Conservation (phyloP, 2,329 filamentous ascomycete genomes). For the Fusarium musae region DNA sequence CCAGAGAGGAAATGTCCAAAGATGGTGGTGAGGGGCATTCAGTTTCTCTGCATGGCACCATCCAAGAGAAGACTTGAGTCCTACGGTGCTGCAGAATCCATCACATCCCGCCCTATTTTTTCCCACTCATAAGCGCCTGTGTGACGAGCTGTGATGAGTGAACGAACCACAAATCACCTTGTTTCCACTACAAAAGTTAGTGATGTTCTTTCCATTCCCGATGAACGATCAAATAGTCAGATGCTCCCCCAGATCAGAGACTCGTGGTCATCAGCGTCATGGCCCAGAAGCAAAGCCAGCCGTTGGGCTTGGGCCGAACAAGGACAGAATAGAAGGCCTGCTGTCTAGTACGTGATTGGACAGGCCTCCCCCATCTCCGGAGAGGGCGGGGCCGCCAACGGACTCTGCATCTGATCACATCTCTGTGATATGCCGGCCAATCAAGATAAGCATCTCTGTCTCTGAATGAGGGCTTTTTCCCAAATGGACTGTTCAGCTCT, state of each 20-base stretch:
- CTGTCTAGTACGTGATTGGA: constrained; percentile 23
- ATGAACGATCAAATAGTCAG: constrained; percentile 25
- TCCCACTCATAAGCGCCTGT: constrained; percentile 34
- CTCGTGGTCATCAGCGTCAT: constrained; percentile 39
- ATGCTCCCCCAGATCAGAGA: constrained; percentile 32
- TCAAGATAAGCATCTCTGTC: constrained; percentile 16
- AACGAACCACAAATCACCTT: constrained; percentile 24
- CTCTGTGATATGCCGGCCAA: constrained; percentile 21
- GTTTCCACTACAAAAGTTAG: neutral
- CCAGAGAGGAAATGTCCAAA: constrained; percentile 6
- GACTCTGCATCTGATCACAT: constrained; percentile 39
- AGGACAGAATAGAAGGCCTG: constrained; percentile 8
- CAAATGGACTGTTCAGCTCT: constrained; percentile 17
- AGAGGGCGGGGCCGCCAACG: constrained; percentile 33
- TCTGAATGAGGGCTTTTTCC: constrained; percentile 30
- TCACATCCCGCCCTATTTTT: constrained; percentile 29
- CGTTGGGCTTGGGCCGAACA: constrained; percentile 26
- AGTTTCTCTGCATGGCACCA: constrained; percentile 45
- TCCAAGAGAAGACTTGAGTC: constrained; percentile 32
- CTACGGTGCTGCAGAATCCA: constrained; percentile 32
- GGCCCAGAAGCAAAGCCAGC: constrained; percentile 1
- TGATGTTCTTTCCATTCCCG: constrained; percentile 2
- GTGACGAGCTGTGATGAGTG: constrained; percentile 19
- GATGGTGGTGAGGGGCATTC: constrained; percentile 39
- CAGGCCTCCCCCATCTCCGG: constrained; percentile 23